A percentile compares a stretch with the other conserved stretches of the same genome.
Evolutionary conservation across 208 protist genomes (phyloP).

Genomic region (Leishmania lainsoni): DNA sequence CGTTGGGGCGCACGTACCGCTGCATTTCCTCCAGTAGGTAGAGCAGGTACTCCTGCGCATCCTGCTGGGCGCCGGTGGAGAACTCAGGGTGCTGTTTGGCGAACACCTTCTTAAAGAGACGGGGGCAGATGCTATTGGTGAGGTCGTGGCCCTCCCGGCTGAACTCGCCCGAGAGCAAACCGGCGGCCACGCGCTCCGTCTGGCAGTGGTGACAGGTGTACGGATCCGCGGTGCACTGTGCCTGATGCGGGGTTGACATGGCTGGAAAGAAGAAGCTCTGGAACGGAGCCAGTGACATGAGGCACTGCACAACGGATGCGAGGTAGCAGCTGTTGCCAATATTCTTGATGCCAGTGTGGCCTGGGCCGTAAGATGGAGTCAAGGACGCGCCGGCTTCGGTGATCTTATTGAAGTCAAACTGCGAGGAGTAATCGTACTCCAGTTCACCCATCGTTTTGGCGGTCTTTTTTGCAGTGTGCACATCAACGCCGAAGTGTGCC

Average conservation of each 20-base stretch:
- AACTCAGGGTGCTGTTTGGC: constrained; percentile 95
- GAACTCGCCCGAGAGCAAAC: constrained; percentile 93
- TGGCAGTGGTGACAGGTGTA: constrained; percentile 84
- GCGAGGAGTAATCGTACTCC: constrained; percentile 95
- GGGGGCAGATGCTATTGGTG: constrained; percentile 85
- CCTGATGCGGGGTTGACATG: constrained; percentile 51
- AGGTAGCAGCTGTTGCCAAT: constrained; percentile 99
- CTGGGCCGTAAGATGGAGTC: constrained; percentile 92
- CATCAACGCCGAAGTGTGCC: constrained; percentile 96
- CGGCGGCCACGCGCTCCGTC: constrained; percentile 92
- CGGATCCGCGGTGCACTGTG: constrained; percentile 52
- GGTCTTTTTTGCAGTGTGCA: constrained; percentile 90
- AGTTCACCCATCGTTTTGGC: constrained; percentile 97
- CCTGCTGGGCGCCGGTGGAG: constrained; percentile 94
- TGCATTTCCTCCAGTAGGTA: constrained; percentile 91
- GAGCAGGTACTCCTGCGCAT: constrained; percentile 95
- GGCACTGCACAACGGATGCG: constrained; percentile 94
- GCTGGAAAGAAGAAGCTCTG: constrained; percentile 68
- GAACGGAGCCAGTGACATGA: constrained; percentile 88
- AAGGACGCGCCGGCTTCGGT: constrained; percentile 89
- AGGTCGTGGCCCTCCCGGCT: constrained; percentile 53
- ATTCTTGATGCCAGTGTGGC: constrained; percentile 94
- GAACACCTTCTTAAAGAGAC: constrained; percentile 96
- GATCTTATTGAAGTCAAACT: constrained; percentile 94
- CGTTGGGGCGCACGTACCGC: constrained; percentile 54